These are phyloP conservation scores for Anisodus tanguticus DNA, from an alignment of 257 asterid genomes.

Conservation along the genomic window DNA sequence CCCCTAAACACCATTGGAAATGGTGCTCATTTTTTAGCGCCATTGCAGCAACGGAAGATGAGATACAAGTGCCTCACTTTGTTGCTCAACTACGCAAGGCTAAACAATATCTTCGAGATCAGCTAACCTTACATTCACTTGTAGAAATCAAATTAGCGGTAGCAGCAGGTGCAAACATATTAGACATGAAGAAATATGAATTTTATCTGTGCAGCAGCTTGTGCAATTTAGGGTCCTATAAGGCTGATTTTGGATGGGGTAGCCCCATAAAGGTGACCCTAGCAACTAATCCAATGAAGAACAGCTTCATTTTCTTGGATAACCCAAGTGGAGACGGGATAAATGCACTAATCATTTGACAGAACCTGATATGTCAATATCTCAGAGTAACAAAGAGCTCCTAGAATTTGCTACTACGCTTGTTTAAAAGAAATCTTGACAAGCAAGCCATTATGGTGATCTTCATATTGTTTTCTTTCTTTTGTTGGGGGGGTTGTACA, in stretches of 20 bases:
- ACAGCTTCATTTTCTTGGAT: not conserved
- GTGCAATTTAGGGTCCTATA: not conserved
- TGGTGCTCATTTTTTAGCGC: not conserved
- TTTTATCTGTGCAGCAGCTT: not conserved
- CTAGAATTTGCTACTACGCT: not conserved
- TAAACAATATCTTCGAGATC: not conserved
- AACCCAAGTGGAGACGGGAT: slow-evolving; percentile 26
- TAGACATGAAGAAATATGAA: not conserved
- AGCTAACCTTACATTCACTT: not conserved
- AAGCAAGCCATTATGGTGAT: not conserved
- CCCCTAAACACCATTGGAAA: slow-evolving; percentile 9
- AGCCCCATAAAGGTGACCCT: not conserved
- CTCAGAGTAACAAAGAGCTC: not conserved
- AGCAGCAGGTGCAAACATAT: not conserved
- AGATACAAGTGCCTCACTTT: not conserved
- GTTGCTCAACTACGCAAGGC: not conserved
- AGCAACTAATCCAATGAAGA: not conserved
- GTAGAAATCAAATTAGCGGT: no score
- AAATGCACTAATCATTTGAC: not conserved
- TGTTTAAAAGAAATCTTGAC: not conserved
- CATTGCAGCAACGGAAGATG: not conserved
- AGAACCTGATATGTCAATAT: not conserved
- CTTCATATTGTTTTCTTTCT: no score
- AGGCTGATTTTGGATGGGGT: slow-evolving; percentile 23
- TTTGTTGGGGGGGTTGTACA: no score